These are phyloP conservation scores for Yarrowia sp. DNA, from an alignment of 805 yeast genomes.

Conservation along the genomic window DNA sequence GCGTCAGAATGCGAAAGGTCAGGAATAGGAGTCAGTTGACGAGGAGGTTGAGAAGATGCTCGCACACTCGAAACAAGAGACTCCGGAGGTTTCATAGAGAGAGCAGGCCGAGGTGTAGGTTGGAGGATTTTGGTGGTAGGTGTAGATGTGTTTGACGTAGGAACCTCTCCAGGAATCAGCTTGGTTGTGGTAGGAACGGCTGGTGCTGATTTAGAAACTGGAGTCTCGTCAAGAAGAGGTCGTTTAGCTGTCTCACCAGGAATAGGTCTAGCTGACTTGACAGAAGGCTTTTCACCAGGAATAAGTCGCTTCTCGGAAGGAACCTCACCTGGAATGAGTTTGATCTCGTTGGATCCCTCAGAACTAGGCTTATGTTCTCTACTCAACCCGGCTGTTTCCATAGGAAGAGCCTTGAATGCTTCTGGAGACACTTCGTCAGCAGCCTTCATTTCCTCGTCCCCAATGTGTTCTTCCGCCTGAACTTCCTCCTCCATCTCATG, in stretches of 20 bases:
- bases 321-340: background rate
- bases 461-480: background rate
- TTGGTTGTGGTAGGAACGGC: background rate
- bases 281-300: background rate
- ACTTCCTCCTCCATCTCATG: slow-evolving; percentile 30
- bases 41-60: slow-evolving; percentile 7
- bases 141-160: background rate
- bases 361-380: background rate
- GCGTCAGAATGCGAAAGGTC: slow-evolving; percentile 21
- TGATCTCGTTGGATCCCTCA: background rate
- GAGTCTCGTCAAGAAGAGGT: background rate
- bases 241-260: slow-evolving; percentile 4
- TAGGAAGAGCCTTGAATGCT: background rate
- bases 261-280: background rate
- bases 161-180: slow-evolving; percentile 16
- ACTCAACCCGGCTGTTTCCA: background rate
- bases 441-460: no score
- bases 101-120: slow-evolving; percentile 2
- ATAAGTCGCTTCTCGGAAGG: background rate
- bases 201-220: background rate
- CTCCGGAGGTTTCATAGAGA: slow-evolving; percentile 24
- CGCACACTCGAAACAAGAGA: slow-evolving; percentile 14
- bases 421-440: background rate
- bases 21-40: slow-evolving; percentile 24
- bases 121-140: background rate